phyloP scores from a whole-genome alignment of 2,329 filamentous ascomycete species.

The Colletotrichum sojae region DNA sequence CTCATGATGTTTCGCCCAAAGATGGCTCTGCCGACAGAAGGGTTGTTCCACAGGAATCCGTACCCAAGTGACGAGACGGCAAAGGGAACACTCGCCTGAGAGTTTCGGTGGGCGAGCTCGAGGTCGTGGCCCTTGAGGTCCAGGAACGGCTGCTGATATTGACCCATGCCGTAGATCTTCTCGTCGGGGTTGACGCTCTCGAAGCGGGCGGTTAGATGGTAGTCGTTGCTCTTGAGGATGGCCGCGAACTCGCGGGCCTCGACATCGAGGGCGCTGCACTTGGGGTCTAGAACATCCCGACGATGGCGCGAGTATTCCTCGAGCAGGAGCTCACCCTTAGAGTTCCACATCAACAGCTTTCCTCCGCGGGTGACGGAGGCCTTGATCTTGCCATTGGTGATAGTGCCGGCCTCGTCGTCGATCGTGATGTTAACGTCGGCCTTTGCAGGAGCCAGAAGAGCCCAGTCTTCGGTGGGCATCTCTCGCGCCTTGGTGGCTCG shows the following conservation, averaged over 20 bases:
- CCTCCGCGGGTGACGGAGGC: constrained; percentile 47
- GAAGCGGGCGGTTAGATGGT: constrained; percentile 68
- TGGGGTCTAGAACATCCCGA: constrained; percentile 60
- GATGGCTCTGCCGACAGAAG: constrained; percentile 69
- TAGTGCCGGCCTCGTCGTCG: constrained; percentile 42
- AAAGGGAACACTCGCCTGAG: constrained; percentile 74
- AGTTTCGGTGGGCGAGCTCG: constrained; percentile 74
- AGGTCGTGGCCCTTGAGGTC: constrained; percentile 72
- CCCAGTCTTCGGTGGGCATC: constrained; percentile 56
- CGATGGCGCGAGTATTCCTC: constrained; percentile 51
- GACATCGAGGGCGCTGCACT: constrained; percentile 68
- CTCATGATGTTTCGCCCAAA: constrained; percentile 72
- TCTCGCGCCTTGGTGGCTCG: constrained; percentile 57
- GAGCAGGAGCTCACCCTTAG: constrained; percentile 46
- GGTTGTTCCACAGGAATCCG: constrained; percentile 75
- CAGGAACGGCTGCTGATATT: constrained; percentile 73
- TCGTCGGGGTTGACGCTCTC: constrained; percentile 67
- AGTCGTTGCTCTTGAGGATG: constrained; percentile 60
- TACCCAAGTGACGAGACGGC: constrained; percentile 70
- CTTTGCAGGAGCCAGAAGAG: constrained; percentile 46
- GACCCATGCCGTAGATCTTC: constrained; percentile 75
- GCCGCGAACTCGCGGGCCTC: constrained; percentile 70
- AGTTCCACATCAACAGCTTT: constrained; percentile 49
- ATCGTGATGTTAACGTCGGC: constrained; percentile 40
- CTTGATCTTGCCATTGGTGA: constrained; percentile 50